Conservation (phyloP, 768 basidiomycete species). For the Floccularia luteovirens region DNA sequence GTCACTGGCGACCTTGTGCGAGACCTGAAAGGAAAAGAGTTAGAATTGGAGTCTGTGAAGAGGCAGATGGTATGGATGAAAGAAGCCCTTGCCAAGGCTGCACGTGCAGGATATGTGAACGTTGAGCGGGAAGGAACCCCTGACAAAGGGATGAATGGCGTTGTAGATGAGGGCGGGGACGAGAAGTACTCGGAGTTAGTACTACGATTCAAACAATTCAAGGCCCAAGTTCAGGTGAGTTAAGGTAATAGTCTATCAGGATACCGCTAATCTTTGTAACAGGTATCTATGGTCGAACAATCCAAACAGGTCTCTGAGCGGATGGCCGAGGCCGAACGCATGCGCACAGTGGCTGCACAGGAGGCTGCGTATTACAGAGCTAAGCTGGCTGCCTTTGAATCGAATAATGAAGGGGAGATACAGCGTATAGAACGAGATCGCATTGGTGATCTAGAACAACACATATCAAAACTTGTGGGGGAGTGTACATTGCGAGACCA, state of each 20-base stretch:
- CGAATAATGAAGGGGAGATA: constrained; percentile 54
- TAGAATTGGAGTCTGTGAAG: constrained; percentile 70
- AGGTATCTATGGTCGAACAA: constrained; percentile 74
- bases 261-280: constrained; percentile 4
- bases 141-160: constrained; percentile 21
- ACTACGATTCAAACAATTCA: constrained; percentile 81
- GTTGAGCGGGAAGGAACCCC: constrained; percentile 41
- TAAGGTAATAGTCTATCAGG: neutral
- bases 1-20: constrained; percentile 68
- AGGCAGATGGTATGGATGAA: constrained; percentile 83
- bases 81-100: constrained; percentile 68
- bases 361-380: constrained; percentile 96
- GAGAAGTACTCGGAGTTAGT: constrained; percentile 61
- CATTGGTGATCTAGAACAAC: constrained; percentile 63
- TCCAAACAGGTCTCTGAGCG: constrained; percentile 71
- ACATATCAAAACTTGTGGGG: constrained; percentile 50
- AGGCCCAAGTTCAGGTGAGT: constrained; percentile 78
- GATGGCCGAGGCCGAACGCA: constrained; percentile 71
- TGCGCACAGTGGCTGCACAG: constrained; percentile 73
- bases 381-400: constrained; percentile 84
- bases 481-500: constrained; percentile 64
- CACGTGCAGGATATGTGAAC: constrained; percentile 71
- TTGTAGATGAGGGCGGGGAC: constrained; percentile 32
- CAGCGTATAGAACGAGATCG: constrained; percentile 75
- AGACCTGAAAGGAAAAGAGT: constrained; percentile 77